phyloP scores from a whole-genome alignment of 495 filamentous ascomycete genomes.

The Xylaria bambusicola region DNA sequence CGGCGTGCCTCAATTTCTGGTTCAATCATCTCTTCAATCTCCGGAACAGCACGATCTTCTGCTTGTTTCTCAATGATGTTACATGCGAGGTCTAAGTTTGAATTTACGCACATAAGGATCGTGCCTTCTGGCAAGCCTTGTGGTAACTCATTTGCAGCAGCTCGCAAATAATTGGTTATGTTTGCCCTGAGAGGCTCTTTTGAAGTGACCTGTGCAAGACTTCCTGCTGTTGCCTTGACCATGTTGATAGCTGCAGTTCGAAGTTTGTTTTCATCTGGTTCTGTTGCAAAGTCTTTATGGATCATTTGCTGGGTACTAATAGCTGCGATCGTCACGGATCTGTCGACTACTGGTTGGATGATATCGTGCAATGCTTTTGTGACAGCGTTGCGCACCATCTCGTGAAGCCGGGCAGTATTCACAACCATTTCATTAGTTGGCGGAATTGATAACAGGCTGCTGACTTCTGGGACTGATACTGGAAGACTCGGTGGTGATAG shows the following conservation, averaged over 20 bases:
- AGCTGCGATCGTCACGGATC: constrained; percentile 94
- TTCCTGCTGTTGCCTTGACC: constrained; percentile 89
- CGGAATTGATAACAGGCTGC: constrained; percentile 70
- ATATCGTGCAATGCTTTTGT: constrained; percentile 90
- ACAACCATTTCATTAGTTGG: constrained; percentile 73
- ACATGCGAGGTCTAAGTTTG: constrained; percentile 92
- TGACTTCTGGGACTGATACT: constrained; percentile 76
- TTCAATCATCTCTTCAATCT: constrained; percentile 91
- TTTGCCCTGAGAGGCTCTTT: constrained; percentile 95
- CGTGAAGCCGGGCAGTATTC: constrained; percentile 67
- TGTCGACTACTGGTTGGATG: constrained; percentile 93
- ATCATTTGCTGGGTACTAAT: constrained; percentile 94
- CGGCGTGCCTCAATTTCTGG: constrained; percentile 70
- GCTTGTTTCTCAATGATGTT: constrained; percentile 90
- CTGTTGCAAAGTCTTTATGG: constrained; percentile 92
- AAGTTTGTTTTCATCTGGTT: constrained; percentile 83
- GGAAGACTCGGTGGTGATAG: constrained; percentile 73
- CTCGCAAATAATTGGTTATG: constrained; percentile 93
- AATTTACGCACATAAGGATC: constrained; percentile 97
- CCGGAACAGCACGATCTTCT: constrained; percentile 85
- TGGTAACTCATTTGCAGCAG: constrained; percentile 66
- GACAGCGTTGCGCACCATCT: constrained; percentile 80
- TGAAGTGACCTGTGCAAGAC: constrained; percentile 92
- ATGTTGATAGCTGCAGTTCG: constrained; percentile 84
- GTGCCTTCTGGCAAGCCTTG: constrained; percentile 81